Percentiles rank a stretch among this genome's conserved stretches.
Evolutionary conservation across 192 early-diverging fungal genomes (phyloP).

Genomic region (Podila epigama): DNA sequence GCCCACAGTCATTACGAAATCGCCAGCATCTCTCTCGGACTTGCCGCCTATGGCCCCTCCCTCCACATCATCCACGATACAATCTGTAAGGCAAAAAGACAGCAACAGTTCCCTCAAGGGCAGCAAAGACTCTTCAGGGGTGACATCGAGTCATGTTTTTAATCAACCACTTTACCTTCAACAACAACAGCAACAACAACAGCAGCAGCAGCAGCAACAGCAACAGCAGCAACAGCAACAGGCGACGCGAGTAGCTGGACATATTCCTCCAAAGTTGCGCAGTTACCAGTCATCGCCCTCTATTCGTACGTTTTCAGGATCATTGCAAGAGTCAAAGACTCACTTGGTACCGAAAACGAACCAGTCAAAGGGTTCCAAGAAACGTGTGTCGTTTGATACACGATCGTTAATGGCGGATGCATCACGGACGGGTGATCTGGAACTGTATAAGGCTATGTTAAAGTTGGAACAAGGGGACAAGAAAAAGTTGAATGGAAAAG

Average conservation of each 20-base stretch:
- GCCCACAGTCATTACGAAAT: slow-evolving; percentile 11
- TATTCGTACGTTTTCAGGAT: slow-evolving; percentile 13
- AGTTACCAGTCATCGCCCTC: slow-evolving; percentile 50
- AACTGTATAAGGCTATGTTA: slow-evolving; percentile 30
- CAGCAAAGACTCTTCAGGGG: too few relatives aligned
- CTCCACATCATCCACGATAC: too few relatives aligned
- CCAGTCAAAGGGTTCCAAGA: neutral
- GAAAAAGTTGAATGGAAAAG: slow-evolving; percentile 5
- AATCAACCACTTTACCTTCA: neutral
- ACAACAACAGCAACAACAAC: neutral
- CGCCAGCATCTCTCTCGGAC: neutral
- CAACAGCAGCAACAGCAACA: neutral
- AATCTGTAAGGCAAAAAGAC: too few relatives aligned
- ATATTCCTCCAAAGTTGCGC: slow-evolving; percentile 24
- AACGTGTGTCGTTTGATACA: slow-evolving; percentile 38
- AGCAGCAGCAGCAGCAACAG: neutral
- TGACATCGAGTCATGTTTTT: too few relatives aligned
- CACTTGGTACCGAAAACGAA: slow-evolving; percentile 1
- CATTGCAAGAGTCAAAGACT: neutral
- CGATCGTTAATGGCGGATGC: slow-evolving; percentile 44
- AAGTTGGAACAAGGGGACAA: slow-evolving; percentile 3
- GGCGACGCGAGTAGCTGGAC: slow-evolving; percentile 2
- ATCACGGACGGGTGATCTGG: slow-evolving; percentile 33
- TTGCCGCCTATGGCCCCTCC: too few relatives aligned
- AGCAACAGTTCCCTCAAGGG: too few relatives aligned